Percentiles rank a stretch among this genome's conserved stretches.
These are phyloP conservation scores for Dactylellina sp. DNA, from an alignment of 2,329 filamentous ascomycete species.

Conservation along the genomic window DNA sequence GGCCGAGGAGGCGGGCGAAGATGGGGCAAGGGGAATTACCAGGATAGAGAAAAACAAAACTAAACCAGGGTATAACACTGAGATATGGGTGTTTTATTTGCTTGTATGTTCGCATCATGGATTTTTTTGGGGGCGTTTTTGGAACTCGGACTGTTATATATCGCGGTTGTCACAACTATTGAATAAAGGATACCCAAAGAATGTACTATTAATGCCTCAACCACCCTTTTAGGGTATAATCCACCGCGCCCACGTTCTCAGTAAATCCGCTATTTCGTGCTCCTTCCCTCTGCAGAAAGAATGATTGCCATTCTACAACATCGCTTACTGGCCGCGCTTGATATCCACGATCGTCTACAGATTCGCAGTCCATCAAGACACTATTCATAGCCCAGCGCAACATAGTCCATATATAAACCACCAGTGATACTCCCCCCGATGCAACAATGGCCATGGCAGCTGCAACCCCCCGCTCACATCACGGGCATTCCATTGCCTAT, in stretches of 20 bases:
- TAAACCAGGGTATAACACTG: not conserved
- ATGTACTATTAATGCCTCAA: slow-evolving; percentile 28
- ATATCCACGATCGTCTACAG: slow-evolving; percentile 25
- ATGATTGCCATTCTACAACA: not conserved
- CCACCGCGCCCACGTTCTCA: too few relatives aligned
- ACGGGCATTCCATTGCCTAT: not conserved
- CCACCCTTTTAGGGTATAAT: slow-evolving; percentile 28
- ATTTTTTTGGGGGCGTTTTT: slow-evolving; percentile 25
- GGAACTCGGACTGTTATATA: slow-evolving; percentile 13
- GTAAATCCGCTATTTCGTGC: slow-evolving; percentile 8
- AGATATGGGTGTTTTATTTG: not conserved
- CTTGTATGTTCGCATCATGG: not conserved
- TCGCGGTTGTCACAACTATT: slow-evolving; percentile 7
- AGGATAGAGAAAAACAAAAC: slow-evolving; percentile 47
- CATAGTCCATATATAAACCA: slow-evolving; percentile 20
- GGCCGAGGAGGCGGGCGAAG: slow-evolving; percentile 18
- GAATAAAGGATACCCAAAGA: slow-evolving; percentile 27
- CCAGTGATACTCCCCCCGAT: not conserved
- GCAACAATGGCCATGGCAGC: not conserved
- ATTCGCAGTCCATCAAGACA: slow-evolving; percentile 6
- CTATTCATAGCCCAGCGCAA: slow-evolving; percentile 2
- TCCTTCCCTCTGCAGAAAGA: slow-evolving; percentile 17
- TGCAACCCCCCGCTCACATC: slow-evolving; percentile 7
- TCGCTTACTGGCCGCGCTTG: slow-evolving; percentile 19
- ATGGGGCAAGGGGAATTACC: slow-evolving; percentile 50